Evolutionary conservation across 164 flowering plant species (phyloP).

Genomic region (Vitis vinifera): DNA sequence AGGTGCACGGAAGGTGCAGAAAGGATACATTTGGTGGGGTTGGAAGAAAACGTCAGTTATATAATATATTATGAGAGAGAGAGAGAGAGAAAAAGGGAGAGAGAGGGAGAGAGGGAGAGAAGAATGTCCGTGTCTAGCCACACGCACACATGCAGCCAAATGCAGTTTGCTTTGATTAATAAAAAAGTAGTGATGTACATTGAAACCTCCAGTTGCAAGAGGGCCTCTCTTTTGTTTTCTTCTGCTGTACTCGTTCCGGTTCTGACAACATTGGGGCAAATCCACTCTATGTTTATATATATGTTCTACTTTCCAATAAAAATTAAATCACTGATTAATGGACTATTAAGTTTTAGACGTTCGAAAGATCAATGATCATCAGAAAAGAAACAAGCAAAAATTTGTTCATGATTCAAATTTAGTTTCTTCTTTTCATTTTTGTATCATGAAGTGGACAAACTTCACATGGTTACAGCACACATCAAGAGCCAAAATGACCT

Average conservation of each 20-base stretch:
- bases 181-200: constrained; percentile 38
- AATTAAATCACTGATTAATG: no score
- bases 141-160: constrained; percentile 27
- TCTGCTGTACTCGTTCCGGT: constrained; percentile 21
- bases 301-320: no score
- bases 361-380: no score
- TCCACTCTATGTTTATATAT: no score
- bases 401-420: no score
- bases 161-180: constrained; percentile 10
- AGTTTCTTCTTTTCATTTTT: no score
- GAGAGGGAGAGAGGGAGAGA: not conserved
- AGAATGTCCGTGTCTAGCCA: constrained; percentile 28
- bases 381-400: no score
- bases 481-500: no score
- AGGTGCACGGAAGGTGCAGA: constrained; percentile 20
- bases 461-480: no score
- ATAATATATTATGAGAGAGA: not conserved
- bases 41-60: constrained; percentile 1
- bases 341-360: no score
- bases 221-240: constrained; percentile 53
- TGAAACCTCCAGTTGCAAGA: constrained; percentile 45
- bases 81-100: not conserved
- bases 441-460: no score
- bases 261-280: no score
- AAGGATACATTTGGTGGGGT: constrained; percentile 15